phyloP scores from a whole-genome alignment of 2,329 filamentous ascomycete species.

The Diaporthe velutina region DNA sequence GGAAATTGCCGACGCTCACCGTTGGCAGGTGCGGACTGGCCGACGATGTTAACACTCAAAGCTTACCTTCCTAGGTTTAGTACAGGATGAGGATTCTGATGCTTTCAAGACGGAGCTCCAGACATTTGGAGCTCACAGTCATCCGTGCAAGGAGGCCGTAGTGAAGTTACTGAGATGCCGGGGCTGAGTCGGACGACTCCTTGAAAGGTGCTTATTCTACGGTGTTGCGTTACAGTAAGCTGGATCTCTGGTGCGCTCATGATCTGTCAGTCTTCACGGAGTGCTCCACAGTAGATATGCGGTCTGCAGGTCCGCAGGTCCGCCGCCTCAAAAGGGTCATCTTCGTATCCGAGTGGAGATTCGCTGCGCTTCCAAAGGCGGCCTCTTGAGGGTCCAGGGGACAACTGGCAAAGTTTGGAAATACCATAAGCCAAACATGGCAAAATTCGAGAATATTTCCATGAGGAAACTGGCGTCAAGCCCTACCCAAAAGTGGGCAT shows the following conservation, averaged over 20 bases:
- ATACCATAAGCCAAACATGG: constrained; percentile 20
- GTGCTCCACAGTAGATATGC: constrained; percentile 12
- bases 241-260: neutral
- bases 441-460: constrained; percentile 30
- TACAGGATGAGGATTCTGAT: neutral
- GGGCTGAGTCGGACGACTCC: neutral
- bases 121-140: too few relatives aligned
- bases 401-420: neutral
- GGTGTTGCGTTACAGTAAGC: neutral
- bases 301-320: constrained; percentile 16
- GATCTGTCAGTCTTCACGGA: constrained; percentile 11
- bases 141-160: neutral
- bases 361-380: neutral
- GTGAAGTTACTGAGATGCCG: neutral
- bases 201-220: neutral
- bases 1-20: neutral
- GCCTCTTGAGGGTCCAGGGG: constrained; percentile 19
- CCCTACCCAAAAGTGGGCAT: constrained; percentile 2
- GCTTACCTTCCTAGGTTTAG: neutral
- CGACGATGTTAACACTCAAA: neutral
- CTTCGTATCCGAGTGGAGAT: constrained; percentile 23
- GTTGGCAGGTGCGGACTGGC: neutral
- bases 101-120: neutral
- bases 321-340: neutral
- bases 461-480: neutral